phyloP scores from a whole-genome alignment of 2,329 filamentous ascomycete species.

The Botrytis aclada region DNA sequence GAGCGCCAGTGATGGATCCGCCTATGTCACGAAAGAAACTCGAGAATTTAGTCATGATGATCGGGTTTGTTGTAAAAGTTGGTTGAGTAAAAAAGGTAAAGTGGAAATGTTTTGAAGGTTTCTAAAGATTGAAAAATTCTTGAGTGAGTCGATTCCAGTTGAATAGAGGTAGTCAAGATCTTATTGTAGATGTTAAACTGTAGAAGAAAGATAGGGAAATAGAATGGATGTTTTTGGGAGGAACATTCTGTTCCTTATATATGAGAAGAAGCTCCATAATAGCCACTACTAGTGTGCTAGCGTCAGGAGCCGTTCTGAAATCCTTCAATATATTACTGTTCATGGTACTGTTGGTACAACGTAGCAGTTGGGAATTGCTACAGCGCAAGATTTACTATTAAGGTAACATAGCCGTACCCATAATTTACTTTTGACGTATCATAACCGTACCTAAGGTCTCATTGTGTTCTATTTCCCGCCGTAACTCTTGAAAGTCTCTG shows the following conservation, averaged over 20 bases:
- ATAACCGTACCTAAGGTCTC: neutral
- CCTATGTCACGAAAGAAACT: neutral
- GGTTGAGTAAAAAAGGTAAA: neutral
- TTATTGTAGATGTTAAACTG: neutral
- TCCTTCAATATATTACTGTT: neutral
- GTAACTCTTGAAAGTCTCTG: neutral
- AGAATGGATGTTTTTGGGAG: neutral
- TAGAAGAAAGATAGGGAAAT: neutral
- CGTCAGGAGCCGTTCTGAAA: no score
- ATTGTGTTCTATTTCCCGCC: rapidly evolving
- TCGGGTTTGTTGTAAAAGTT: neutral
- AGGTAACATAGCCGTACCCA: neutral
- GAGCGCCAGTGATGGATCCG: neutral
- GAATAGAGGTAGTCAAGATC: neutral
- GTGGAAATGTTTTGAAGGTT: neutral
- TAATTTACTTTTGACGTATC: neutral
- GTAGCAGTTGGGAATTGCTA: neutral
- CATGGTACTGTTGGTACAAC: neutral
- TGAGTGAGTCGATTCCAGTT: neutral
- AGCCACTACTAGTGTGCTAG: neutral
- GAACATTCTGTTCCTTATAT: neutral
- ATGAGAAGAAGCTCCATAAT: neutral
- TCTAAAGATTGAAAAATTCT: neutral
- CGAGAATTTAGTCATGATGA: neutral
- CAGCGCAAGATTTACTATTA: no score